Evolutionary conservation across 768 basidiomycete species (phyloP).

Genomic region (Piloderma croceum): DNA sequence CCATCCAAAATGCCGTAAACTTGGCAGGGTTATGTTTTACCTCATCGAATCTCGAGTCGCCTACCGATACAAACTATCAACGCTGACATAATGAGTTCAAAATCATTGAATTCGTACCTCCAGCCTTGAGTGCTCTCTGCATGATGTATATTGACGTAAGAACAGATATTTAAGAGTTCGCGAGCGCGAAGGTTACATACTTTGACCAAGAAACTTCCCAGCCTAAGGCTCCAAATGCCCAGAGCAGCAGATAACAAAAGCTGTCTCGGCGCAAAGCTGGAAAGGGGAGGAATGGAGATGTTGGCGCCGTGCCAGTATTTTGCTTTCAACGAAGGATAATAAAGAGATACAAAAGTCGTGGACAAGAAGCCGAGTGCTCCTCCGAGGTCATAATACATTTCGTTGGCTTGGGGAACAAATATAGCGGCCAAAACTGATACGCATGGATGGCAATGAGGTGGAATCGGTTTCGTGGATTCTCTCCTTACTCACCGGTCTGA

Average conservation of each 20-base stretch:
- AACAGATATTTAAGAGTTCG: too few species aligned
- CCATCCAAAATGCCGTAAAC: constrained; percentile 60
- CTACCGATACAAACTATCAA: constrained; percentile 52
- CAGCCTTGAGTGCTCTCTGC: background rate
- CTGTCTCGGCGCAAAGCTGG: constrained; percentile 55
- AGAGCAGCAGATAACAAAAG: constrained; percentile 52
- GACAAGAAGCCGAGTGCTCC: constrained; percentile 65
- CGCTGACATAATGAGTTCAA: constrained; percentile 30
- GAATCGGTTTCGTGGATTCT: constrained; percentile 1
- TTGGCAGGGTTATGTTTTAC: constrained; percentile 41
- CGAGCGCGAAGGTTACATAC: too few species aligned
- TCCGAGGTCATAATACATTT: constrained; percentile 62
- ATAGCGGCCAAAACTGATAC: constrained; percentile 46
- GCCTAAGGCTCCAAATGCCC: constrained; percentile 54
- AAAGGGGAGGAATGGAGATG: constrained; percentile 35
- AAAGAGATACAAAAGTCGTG: constrained; percentile 54
- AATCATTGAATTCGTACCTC: background rate
- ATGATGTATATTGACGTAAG: too few species aligned
- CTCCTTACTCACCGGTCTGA: constrained; percentile 36
- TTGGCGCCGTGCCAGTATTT: constrained; percentile 38
- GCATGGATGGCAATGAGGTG: constrained; percentile 4
- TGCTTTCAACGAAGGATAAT: constrained; percentile 51
- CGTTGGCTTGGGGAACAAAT: constrained; percentile 61
- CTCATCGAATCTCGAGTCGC: constrained; percentile 61
- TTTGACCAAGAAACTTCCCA: constrained; percentile 54